A percentile compares a stretch with the other conserved stretches of the same genome.
Evolutionary conservation across 2,329 filamentous ascomycete species (phyloP).

Genomic region (Ploettnerulaceae sp.): DNA sequence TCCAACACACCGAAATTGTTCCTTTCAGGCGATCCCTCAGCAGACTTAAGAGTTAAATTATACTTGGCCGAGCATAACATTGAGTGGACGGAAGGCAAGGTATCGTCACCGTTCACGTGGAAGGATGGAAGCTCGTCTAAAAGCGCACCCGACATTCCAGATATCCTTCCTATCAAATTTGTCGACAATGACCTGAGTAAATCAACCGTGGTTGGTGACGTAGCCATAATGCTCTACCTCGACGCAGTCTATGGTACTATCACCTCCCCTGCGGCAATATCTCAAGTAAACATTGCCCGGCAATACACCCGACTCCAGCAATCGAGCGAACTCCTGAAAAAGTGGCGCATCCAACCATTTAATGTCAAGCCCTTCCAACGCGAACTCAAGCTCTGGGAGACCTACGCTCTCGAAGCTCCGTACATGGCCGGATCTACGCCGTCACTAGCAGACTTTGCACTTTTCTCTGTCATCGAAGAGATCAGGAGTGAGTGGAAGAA

Average conservation of each 20-base stretch:
- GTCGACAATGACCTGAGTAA: constrained; percentile 49
- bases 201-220: constrained; percentile 45
- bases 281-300: constrained; percentile 25
- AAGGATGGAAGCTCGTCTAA: constrained; percentile 25
- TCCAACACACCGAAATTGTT: constrained; percentile 40
- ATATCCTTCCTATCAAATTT: constrained; percentile 42
- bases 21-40: constrained; percentile 42
- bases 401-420: constrained; percentile 19
- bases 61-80: constrained; percentile 47
- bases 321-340: constrained; percentile 20
- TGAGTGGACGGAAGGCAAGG: constrained; percentile 31
- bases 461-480: constrained; percentile 52
- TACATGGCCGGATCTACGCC: constrained; percentile 42
- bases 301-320: constrained; percentile 28
- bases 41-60: constrained; percentile 46
- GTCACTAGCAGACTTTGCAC: constrained; percentile 50
- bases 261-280: neutral
- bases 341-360: constrained; percentile 25
- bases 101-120: constrained; percentile 30
- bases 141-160: constrained; percentile 14
- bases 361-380: constrained; percentile 20
- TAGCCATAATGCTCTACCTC: constrained; percentile 55
- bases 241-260: constrained; percentile 45
- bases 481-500: constrained; percentile 37
- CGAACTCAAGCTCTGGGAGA: constrained; percentile 31